Conservation (phyloP, 179 eudicot genomes). For the Beta lomatogona region DNA sequence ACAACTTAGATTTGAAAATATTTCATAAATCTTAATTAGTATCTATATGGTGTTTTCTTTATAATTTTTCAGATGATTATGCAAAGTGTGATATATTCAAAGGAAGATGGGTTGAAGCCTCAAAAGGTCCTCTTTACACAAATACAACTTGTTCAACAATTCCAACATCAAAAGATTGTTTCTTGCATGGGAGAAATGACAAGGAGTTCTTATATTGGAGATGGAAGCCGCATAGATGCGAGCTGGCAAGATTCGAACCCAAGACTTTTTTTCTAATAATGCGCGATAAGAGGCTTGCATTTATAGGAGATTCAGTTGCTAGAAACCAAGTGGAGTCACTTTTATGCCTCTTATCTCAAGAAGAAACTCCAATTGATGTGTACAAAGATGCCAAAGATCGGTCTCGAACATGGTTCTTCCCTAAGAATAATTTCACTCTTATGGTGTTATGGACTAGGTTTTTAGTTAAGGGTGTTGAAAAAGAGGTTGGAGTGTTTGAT, state of each 20-base stretch:
- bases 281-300: conserved; percentile 41
- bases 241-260: conserved; percentile 36
- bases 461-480: conserved; percentile 34
- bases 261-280: conserved; percentile 31
- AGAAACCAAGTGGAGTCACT: conserved; percentile 48
- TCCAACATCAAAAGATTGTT: conserved; percentile 45
- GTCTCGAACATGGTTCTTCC: conserved; percentile 45
- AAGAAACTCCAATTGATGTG: conserved; percentile 40
- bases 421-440: conserved; percentile 43
- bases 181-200: conserved; percentile 46
- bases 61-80: conserved; percentile 9
- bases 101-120: conserved; percentile 37
- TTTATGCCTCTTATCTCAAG: conserved; percentile 37
- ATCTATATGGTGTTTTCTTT: neutral
- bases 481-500: conserved; percentile 46
- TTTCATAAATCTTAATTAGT: neutral
- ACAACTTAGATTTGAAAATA: neutral
- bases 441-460: conserved; percentile 47
- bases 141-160: conserved; percentile 42
- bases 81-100: conserved; percentile 34
- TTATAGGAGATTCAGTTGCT: conserved; percentile 51
- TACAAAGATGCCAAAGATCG: conserved; percentile 47
- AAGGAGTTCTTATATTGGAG: conserved; percentile 46
- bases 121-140: conserved; percentile 27
- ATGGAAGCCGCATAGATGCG: conserved; percentile 47